Evolutionary conservation across 495 filamentous ascomycete species (phyloP).

Genomic region (Aspergillus ostianus): DNA sequence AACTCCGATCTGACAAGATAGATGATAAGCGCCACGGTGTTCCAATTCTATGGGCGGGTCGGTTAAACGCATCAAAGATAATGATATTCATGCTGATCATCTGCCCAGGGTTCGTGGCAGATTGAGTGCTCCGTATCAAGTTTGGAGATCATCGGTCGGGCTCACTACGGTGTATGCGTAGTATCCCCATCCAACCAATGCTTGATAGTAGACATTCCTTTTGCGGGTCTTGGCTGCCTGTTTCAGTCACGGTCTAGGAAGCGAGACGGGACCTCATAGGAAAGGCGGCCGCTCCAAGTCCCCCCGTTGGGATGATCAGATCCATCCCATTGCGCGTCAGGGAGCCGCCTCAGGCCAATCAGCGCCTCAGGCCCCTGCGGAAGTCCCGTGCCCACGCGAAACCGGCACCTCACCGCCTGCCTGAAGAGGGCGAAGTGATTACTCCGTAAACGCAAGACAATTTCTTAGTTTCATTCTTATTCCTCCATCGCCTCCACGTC

Average conservation of each 20-base stretch:
- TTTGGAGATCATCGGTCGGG: no score
- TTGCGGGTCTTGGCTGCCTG: background rate
- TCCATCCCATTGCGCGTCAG: background rate
- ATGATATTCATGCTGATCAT: conserved; percentile 4
- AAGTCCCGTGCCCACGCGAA: background rate
- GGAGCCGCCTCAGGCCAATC: background rate
- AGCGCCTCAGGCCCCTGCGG: background rate
- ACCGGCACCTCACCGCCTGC: background rate
- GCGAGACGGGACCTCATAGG: background rate
- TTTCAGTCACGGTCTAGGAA: background rate
- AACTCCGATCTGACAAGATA: no score
- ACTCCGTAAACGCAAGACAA: background rate
- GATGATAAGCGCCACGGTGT: background rate
- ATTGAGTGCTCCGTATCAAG: background rate
- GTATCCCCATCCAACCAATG: background rate
- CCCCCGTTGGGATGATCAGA: background rate
- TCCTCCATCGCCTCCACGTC: background rate
- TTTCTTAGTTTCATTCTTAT: background rate
- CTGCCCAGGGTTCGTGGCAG: background rate
- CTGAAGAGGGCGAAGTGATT: background rate
- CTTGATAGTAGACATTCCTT: background rate
- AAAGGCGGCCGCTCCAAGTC: background rate
- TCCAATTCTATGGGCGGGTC: background rate
- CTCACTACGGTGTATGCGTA: no score
- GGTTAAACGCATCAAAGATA: background rate